Base-by-base conservation (phyloP, 192 early-diverging fungal species). In the Physocladia obscura region DNA sequence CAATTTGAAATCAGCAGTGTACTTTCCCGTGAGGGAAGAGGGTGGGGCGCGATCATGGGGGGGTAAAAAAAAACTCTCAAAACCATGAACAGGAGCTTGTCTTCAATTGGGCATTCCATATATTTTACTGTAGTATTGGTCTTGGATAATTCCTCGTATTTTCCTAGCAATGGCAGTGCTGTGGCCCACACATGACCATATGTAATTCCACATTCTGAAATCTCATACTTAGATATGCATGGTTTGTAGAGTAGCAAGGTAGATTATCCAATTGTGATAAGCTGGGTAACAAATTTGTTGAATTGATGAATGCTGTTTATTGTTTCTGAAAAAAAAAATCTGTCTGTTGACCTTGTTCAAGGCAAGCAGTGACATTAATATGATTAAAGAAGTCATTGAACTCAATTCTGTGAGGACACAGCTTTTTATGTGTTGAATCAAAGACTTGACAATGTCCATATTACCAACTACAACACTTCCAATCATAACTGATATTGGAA, bases 91-190 rank as follows among this genome's bases (percentile, higher is more conserved):
- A 29, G 15, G 52, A 54, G 52, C 22, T 54, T 22, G 6, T 54
- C 52, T 54, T 54, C 52, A 29, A 8, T 54, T 54, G 52, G n/a
- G 24, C 52, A 54, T 54, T 54, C 52, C 52, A 54, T 54, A 54
- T 54, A 54, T 22, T 54, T 54, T 6, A 54, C 8, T 11, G 44
- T n/a, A 27, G n/a, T 22, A 54, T 27, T 27, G n/a, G 13, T 27
- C 24, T 54, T 54, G 6, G 52, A 54, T 15, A 54, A 54, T 29
- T 54, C 52, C 52, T 54, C 22, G 52, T 54, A 54, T 22, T 22
- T 11, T 27, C 6, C 8, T 27, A 6, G 52, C 52, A 54, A 54
- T 22, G 52, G 52, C 6, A 22, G 22, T 29, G 22, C 52, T 15
- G 52, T 54, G 26, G 52, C 52, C 52, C 52, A 54, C 52, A 54